These are phyloP conservation scores for Rhizopogon sp. DNA, from an alignment of 768 basidiomycete species.

Conservation along the genomic window DNA sequence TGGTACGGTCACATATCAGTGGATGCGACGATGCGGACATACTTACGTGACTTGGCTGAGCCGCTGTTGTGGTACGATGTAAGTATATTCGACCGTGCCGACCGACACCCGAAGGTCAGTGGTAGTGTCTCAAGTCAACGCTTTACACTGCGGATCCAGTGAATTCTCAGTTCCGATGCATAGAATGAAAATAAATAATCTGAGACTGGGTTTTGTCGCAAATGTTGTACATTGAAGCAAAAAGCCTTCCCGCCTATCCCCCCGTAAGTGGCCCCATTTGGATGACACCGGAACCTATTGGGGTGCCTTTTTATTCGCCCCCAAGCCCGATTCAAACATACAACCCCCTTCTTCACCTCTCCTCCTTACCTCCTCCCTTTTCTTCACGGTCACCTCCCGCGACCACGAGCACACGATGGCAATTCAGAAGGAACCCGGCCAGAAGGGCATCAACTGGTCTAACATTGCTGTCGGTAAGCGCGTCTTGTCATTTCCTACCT, in stretches of 20 bases:
- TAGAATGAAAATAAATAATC: not conserved
- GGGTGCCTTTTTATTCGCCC: conserved; percentile 6
- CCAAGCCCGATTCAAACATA: conserved; percentile 2
- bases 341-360: not conserved
- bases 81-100: too few relatives aligned
- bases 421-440: conserved; percentile 81
- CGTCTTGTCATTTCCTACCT: conserved; percentile 10
- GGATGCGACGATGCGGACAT: too few relatives aligned
- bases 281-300: not conserved
- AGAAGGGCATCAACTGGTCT: conserved; percentile 90
- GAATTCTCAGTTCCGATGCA: too few relatives aligned
- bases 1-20: too few relatives aligned
- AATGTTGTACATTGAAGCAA: not conserved
- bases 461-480: conserved; percentile 89
- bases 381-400: conserved; percentile 8
- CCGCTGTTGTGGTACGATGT: too few relatives aligned
- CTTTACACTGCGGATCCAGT: too few relatives aligned
- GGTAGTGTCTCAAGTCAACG: too few relatives aligned
- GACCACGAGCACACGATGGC: conserved; percentile 49
- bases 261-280: not conserved
- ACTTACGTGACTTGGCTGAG: too few relatives aligned
- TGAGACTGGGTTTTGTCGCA: not conserved
- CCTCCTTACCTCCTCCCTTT: conserved; percentile 5
- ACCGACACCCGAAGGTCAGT: too few relatives aligned
- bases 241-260: not conserved